phyloP scores from a whole-genome alignment of 257 asterid genomes.

The Rubia yunnanensis region DNA sequence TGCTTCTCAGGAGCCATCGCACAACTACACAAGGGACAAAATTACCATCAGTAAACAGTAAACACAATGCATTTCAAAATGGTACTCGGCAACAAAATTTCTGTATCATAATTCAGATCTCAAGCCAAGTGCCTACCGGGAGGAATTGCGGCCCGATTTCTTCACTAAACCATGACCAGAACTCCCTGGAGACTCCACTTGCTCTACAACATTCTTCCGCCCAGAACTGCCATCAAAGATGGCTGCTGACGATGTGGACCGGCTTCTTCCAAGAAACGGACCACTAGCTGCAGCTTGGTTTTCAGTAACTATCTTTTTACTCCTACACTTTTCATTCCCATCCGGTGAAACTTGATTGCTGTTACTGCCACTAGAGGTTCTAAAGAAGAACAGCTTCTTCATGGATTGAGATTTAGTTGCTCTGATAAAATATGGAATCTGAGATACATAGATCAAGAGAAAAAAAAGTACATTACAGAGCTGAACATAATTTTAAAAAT shows the following conservation, averaged over 20 bases:
- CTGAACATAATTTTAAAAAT: conserved; percentile 9
- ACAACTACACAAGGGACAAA: conserved; percentile 27
- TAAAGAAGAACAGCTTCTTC: conserved; percentile 89
- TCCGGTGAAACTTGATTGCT: conserved; percentile 44
- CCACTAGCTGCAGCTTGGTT: conserved; percentile 27
- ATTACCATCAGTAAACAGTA: conserved; percentile 3
- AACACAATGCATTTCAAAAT: background rate
- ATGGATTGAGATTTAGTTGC: conserved; percentile 36
- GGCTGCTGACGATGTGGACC: conserved; percentile 76
- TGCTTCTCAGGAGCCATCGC: conserved; percentile 78
- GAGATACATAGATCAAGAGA: background rate
- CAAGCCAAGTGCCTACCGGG: conserved; percentile 52
- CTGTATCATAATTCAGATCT: conserved; percentile 2
- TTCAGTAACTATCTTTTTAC: conserved; percentile 39
- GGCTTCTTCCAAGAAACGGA: conserved; percentile 78
- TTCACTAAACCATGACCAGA: conserved; percentile 37
- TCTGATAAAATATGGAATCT: conserved; percentile 18
- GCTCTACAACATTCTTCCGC: conserved; percentile 29
- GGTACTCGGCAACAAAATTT: background rate
- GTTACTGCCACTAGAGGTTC: conserved; percentile 39
- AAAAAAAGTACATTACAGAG: no score
- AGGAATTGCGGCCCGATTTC: conserved; percentile 40
- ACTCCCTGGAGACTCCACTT: conserved; percentile 50
- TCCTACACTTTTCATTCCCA: conserved; percentile 30
- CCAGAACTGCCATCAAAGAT: conserved; percentile 38